Percentiles rank a stretch among this genome's conserved stretches.
Evolutionary conservation across 345 rosid genomes (phyloP).

Genomic region (Hibiscus syriacus): DNA sequence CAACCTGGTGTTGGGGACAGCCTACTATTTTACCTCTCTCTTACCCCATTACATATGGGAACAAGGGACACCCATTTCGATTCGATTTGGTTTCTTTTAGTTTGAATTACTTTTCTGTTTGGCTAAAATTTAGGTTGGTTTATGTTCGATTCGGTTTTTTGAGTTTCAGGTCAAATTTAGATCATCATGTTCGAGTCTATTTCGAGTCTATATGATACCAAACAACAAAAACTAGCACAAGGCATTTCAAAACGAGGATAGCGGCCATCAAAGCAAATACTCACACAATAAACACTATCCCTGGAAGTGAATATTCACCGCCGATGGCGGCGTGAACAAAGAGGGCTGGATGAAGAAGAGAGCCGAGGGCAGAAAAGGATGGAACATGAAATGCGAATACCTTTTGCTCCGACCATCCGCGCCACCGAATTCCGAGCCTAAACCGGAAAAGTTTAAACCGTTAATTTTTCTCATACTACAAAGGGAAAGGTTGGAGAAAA

Average conservation of each 20-base stretch:
- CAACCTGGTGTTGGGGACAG: too few relatives aligned
- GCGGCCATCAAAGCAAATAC: not conserved
- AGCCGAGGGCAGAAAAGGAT: constrained; percentile 83
- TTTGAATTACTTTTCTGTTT: too few relatives aligned
- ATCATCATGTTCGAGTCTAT: too few relatives aligned
- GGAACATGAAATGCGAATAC: constrained; percentile 79
- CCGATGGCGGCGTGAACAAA: constrained; percentile 56
- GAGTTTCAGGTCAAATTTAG: too few relatives aligned
- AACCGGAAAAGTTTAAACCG: not conserved
- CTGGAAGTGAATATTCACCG: constrained; percentile 85
- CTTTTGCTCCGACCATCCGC: constrained; percentile 56
- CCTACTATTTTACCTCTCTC: too few relatives aligned
- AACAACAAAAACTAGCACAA: not conserved
- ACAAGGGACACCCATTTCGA: too few relatives aligned
- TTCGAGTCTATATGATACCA: too few relatives aligned
- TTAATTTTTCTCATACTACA: not conserved
- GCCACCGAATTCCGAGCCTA: constrained; percentile 90
- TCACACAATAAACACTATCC: constrained; percentile 29
- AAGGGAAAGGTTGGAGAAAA: not conserved
- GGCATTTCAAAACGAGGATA: not conserved
- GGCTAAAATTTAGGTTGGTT: too few relatives aligned
- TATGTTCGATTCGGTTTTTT: too few relatives aligned
- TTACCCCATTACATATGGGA: too few relatives aligned
- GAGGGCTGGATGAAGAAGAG: constrained; percentile 70
- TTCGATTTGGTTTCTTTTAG: too few relatives aligned